phyloP scores from a whole-genome alignment of 345 rosid species.

The Turritis glabra region DNA sequence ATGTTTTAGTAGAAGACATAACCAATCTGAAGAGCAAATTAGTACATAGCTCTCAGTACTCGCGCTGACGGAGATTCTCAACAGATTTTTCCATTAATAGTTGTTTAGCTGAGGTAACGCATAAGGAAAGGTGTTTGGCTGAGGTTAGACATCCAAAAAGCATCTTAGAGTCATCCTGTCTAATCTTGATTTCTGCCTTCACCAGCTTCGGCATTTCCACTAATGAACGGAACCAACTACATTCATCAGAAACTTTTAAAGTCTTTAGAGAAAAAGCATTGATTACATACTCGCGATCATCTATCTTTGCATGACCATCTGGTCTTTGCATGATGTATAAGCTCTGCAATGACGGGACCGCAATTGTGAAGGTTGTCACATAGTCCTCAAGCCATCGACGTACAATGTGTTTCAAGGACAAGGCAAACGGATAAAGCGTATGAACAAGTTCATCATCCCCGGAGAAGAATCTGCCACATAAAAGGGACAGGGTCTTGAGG shows the following conservation, averaged over 20 bases:
- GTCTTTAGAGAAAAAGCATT: conserved; percentile 5
- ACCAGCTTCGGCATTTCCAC: conserved; percentile 1
- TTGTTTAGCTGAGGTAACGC: not conserved
- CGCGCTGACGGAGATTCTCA: not conserved
- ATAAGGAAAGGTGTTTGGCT: conserved; percentile 2
- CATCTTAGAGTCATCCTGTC: not conserved
- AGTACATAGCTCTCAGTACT: not conserved
- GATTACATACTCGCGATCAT: not conserved
- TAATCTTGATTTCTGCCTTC: not conserved
- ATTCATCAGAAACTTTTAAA: not conserved
- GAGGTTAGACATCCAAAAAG: not conserved
- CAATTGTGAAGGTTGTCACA: not conserved
- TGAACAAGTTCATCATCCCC: not conserved
- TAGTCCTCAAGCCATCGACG: not conserved
- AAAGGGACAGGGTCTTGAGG: conserved; percentile 16
- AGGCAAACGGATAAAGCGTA: conserved; percentile 4
- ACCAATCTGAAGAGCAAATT: not conserved
- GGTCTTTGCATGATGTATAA: not conserved
- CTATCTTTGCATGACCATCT: not conserved
- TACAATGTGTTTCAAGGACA: not conserved
- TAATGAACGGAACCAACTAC: not conserved
- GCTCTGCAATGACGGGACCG: not conserved
- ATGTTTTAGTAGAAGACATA: not conserved
- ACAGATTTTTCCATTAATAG: not conserved
- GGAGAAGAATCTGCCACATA: not conserved